Evolutionary conservation across 371 early-diverging fungal genomes (phyloP), one percentile per base, ranked within the genome.

Genomic region (Mortierella sp.): DNA sequence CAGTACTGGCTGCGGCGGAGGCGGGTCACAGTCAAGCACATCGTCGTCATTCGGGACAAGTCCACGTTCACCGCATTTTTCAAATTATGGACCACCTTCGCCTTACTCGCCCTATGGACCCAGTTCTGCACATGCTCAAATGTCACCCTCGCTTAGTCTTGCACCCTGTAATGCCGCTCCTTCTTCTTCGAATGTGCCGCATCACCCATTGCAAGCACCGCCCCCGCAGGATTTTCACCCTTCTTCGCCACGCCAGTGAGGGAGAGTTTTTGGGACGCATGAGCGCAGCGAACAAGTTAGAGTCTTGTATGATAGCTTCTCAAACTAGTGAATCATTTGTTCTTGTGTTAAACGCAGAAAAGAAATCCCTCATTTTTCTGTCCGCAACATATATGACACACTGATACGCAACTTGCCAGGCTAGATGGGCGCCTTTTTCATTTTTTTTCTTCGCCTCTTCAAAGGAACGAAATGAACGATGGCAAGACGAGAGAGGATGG

Each of bases 41-140:
- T 74, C 74, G 13, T 57, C 74, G 40, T 57, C 74, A 16, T 48
- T 74, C 43, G 74, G 67, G 11, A 50, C 71, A 43, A 70, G 76
- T 43, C 70, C 70, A 4, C 70, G 51, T 3, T 76, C 76, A 37
- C 70, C 76, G 3, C 40, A 53, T n/a, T 70, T 53, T 8, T 70
- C 76, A 44, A 51, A 55, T 44, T 70, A 54, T 54, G 76, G 71
- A 37, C 76, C 76, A 2, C 71, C 69, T 11, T 69, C 75, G 6
- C 75, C 75, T 1, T 75, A 69, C 4, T 67, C 69, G 10, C 78
- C 78, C 3, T 73, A 78, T 44, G 73, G 69, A 26, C 74, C 78
- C 21, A 72, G 72, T 19, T 77, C 77, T 50, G 51, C 77, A 21
- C 72, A 77, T 37, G 61, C 72, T 5, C 72, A 72, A 37, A 72